Conservation (phyloP, 345 rosid genomes). For the Orychophragmus violaceus region DNA sequence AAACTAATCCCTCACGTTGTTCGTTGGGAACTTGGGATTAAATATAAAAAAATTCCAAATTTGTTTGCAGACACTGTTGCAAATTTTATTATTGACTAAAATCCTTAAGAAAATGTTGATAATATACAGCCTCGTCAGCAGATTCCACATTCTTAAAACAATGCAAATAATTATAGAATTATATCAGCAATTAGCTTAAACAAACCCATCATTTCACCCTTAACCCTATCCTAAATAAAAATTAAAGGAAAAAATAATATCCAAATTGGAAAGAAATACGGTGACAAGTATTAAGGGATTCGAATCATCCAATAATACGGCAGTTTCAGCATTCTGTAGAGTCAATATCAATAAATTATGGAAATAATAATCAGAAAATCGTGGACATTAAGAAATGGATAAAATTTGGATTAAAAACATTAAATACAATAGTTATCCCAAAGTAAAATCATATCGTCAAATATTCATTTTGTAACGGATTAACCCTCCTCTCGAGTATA, state of each 20-base stretch:
- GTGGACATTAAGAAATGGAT: neutral
- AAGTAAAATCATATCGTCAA: neutral
- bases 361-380: neutral
- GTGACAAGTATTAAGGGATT: neutral
- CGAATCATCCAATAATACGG: neutral
- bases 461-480: neutral
- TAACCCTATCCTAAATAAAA: neutral
- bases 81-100: neutral
- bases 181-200: neutral
- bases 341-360: constrained; percentile 6
- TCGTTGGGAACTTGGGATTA: neutral
- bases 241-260: neutral
- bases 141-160: neutral
- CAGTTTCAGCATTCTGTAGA: constrained; percentile 1
- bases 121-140: neutral
- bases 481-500: neutral
- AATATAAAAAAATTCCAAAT: neutral
- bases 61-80: neutral
- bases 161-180: neutral
- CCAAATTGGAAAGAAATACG: neutral
- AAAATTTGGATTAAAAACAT: neutral
- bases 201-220: neutral
- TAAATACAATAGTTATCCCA: neutral
- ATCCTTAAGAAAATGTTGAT: neutral
- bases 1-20: neutral